Conservation (phyloP, 2,329 filamentous ascomycete genomes). For the Alternaria novae-zelandiae region DNA sequence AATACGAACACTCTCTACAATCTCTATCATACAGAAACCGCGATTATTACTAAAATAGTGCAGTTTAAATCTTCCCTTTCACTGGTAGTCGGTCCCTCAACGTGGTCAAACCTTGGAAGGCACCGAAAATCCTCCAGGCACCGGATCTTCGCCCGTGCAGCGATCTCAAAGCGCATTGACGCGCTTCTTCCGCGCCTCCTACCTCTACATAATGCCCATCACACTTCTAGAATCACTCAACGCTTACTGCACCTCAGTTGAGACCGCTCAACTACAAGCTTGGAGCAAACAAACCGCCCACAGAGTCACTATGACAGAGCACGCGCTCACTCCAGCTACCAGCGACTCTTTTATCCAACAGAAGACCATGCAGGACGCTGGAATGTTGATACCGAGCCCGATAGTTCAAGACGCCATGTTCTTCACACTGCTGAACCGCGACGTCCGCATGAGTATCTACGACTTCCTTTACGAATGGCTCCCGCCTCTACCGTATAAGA, state of each 20-base stretch:
- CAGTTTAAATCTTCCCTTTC: too few species aligned
- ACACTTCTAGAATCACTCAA: neutral
- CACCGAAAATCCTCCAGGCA: too few species aligned
- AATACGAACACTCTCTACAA: too few species aligned
- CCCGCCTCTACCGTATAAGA: too few species aligned
- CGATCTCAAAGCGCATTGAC: neutral
- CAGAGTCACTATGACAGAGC: neutral
- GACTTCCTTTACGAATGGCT: neutral
- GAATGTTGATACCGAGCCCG: too few species aligned
- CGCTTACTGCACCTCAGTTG: neutral
- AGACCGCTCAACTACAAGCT: neutral
- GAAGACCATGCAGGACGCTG: too few species aligned
- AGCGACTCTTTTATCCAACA: fast-evolving
- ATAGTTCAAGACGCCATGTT: neutral
- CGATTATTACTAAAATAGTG: too few species aligned
- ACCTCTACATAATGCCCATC: neutral
- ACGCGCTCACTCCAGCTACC: neutral
- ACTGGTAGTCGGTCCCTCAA: too few species aligned
- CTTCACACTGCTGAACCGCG: neutral
- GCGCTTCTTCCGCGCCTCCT: neutral
- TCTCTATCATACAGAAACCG: too few species aligned
- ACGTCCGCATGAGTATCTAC: neutral
- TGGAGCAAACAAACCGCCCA: neutral
- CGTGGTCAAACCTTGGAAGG: too few species aligned
- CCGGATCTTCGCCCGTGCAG: too few species aligned